Evolutionary conservation across 768 basidiomycete genomes (phyloP).

Genomic region (Cystofilobasidium bisporidii): DNA sequence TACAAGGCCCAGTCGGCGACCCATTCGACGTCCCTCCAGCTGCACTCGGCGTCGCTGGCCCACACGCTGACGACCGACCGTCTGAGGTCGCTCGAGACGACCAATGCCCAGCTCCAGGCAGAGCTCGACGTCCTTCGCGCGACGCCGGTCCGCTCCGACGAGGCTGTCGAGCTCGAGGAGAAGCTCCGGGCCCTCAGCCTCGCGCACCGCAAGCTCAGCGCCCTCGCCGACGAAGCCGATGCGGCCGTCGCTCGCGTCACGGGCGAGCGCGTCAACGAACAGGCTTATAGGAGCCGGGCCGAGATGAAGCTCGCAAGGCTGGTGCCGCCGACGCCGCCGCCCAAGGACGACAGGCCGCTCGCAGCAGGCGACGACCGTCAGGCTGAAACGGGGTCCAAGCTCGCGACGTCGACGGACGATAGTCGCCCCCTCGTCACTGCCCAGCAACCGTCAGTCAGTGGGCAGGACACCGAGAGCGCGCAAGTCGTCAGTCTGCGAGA

Average conservation of each 20-base stretch:
- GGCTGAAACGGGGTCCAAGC: neutral
- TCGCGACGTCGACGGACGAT: neutral
- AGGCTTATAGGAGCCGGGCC: slow-evolving; percentile 31
- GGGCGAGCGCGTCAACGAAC: slow-evolving; percentile 29
- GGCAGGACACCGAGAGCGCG: neutral
- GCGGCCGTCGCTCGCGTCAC: slow-evolving; percentile 26
- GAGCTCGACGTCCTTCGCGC: neutral
- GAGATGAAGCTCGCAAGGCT: neutral
- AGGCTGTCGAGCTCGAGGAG: slow-evolving; percentile 5
- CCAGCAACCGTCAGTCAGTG: neutral
- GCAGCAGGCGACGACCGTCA: neutral
- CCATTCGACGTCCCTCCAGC: neutral
- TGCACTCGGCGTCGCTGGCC: neutral
- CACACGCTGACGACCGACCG: neutral
- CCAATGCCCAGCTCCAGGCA: neutral
- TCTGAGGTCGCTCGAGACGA: neutral
- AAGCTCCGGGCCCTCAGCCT: slow-evolving; percentile 37
- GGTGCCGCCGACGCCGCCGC: neutral
- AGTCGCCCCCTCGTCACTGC: neutral
- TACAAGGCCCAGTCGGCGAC: neutral
- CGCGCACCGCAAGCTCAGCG: slow-evolving; percentile 38
- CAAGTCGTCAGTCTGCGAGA: slow-evolving; percentile 28
- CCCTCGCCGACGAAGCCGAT: slow-evolving; percentile 38
- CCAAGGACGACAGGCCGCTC: neutral
- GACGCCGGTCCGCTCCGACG: neutral